Evolutionary conservation across 495 filamentous ascomycete genomes (phyloP), one percentile per base, ranked within the genome.

Genomic region (Pyrenula aspistea): DNA sequence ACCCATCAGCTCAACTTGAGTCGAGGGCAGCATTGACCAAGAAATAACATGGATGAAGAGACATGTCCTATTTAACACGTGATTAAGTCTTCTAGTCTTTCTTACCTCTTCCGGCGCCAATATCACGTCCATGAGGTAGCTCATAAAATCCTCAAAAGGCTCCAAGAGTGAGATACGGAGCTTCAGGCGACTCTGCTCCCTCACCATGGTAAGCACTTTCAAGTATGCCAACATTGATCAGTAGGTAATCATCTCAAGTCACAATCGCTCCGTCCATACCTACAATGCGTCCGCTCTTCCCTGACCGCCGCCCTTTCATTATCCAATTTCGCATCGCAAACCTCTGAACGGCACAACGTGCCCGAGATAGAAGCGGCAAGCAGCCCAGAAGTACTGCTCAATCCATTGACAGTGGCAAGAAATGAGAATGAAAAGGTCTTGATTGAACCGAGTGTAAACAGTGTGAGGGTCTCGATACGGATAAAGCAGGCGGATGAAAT

Each of bases 401-500:
- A 93, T 63, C 91, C 92, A 3, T 73, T 96, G 51, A 85, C 83
- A 8, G 83, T 98, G 60, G 83, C 89, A 25, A 80, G 94, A 47
- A 99, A 97, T 65, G 91, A 97, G 73, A 93, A 95, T 63, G 94
- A 97, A 75, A 82, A 84, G 57, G 2, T 57, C 15, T 73, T 92
- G 31, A 95, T 96, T 62, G 92, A 98, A 71, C 92, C 93, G 1
- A 90, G 85, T 68, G 83, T 96, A 73, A 99, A 99, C 78, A 92
- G 87, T 62, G 86, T 97, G 52, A 83, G 94, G 56, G 83, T 99
- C 59, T 92, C 88, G 75, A 95, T 99, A 70, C 88, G 90, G 75
- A 96, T 99, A 70, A 97, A 97, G 72, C 93, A 97, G 72, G 94
- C 93, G 54, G 94, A 99, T 74, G 94, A 97, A 73, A 99, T 96